These are phyloP conservation scores for Pleurostoma richardsiae DNA, from an alignment of 2,329 filamentous ascomycete species.

Conservation along the genomic window DNA sequence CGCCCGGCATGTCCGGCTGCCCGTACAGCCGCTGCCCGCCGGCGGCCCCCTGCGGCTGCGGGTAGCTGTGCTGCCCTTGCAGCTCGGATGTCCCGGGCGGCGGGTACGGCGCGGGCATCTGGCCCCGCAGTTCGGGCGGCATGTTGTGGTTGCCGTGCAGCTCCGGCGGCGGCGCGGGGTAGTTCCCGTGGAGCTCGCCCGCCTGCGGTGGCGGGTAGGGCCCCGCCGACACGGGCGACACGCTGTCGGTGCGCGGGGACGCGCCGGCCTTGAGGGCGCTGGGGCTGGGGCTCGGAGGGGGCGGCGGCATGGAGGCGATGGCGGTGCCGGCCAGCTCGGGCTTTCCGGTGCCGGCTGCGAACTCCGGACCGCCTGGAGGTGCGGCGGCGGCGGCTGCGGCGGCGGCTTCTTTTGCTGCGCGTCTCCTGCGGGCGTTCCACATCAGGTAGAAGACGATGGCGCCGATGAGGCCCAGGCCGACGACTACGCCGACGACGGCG, in stretches of 20 bases:
- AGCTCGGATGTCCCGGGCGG: slow-evolving; percentile 15
- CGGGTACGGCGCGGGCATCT: background rate
- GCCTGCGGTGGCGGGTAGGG: slow-evolving; percentile 13
- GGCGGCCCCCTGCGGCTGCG: slow-evolving; percentile 15
- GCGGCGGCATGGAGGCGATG: slow-evolving; percentile 7
- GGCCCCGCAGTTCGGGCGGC: slow-evolving; percentile 17
- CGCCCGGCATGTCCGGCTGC: slow-evolving; percentile 11
- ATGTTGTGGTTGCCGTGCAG: slow-evolving; percentile 2
- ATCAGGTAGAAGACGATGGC: slow-evolving; percentile 29
- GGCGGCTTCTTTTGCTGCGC: slow-evolving; percentile 10
- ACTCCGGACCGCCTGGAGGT: slow-evolving; percentile 4
- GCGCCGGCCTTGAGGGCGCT: slow-evolving; percentile 16
- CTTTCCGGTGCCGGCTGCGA: slow-evolving; percentile 17
- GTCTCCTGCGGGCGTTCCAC: slow-evolving; percentile 19
- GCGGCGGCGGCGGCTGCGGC: slow-evolving; percentile 5
- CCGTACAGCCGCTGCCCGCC: slow-evolving; percentile 13
- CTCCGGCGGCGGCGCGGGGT: slow-evolving; percentile 13
- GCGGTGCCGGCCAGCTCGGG: slow-evolving; percentile 21
- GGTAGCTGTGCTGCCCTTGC: slow-evolving; percentile 13
- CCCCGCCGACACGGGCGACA: slow-evolving; percentile 20
- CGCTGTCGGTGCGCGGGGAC: slow-evolving; percentile 12
- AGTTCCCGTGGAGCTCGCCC: slow-evolving; percentile 7
- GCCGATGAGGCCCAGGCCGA: slow-evolving; percentile 21
- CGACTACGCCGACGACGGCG: slow-evolving; percentile 25
- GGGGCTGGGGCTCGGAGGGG: slow-evolving; percentile 21